phyloP scores from a whole-genome alignment of 1,284 basidiomycete species.

The Fomitopsis palustris region DNA sequence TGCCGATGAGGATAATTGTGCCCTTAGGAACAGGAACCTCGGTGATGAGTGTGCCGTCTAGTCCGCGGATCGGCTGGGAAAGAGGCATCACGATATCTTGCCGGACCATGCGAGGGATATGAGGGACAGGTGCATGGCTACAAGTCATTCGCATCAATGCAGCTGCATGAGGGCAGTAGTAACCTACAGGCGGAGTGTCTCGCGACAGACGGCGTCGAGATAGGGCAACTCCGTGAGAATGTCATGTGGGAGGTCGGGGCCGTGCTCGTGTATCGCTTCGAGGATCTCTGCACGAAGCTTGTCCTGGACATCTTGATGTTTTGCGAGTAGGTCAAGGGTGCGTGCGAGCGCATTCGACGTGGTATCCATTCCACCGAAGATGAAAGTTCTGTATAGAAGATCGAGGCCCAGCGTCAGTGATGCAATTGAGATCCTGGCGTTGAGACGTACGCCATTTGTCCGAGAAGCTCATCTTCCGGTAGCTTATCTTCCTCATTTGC shows the following conservation, averaged over 20 bases:
- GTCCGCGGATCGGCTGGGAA: conserved; percentile 17
- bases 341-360: conserved; percentile 10
- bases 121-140: conserved; percentile 5
- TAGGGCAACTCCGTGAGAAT: conserved; percentile 8
- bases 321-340: conserved; percentile 1
- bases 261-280: neutral
- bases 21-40: conserved; percentile 41
- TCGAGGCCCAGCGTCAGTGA: neutral
- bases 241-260: conserved; percentile 6
- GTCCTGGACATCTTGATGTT: conserved; percentile 4
- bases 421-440: too few relatives aligned
- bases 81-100: conserved; percentile 40
- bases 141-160: neutral
- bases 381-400: conserved; percentile 7
- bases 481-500: conserved; percentile 8
- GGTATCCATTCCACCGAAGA: conserved; percentile 9
- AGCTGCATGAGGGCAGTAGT: neutral
- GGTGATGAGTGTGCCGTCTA: conserved; percentile 30
- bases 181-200: conserved; percentile 10
- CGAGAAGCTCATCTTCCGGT: neutral
- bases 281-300: conserved; percentile 2
- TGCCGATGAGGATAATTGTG: conserved; percentile 43
- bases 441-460: conserved; percentile 11
- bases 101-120: conserved; percentile 1
- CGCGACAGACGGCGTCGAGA: conserved; percentile 14